Percentiles rank a stretch among this genome's conserved stretches.
Conservation (phyloP, 139 green algal species). For the Tetraselmis chui region DNA sequence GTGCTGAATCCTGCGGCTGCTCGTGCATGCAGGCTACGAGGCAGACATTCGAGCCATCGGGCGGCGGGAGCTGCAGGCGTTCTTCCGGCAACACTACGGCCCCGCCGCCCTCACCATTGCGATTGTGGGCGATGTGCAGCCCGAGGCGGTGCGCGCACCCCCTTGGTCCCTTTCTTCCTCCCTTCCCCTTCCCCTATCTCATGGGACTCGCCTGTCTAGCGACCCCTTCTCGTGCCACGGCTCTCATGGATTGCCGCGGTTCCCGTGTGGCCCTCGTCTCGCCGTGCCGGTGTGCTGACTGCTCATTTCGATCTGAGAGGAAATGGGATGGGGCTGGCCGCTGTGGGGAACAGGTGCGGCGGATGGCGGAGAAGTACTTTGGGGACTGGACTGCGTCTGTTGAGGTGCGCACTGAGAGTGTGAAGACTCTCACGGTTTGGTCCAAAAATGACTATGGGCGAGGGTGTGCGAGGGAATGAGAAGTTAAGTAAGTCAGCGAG, state of each 20-base stretch:
- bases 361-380: slow-evolving; percentile 67
- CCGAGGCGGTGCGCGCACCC: slow-evolving; percentile 10
- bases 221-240: no score
- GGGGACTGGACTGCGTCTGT: slow-evolving; percentile 39
- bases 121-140: slow-evolving; percentile 52
- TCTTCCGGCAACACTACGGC: slow-evolving; percentile 51
- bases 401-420: neutral
- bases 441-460: no score
- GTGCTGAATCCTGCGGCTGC: no score
- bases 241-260: neutral
- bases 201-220: neutral
- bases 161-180: neutral
- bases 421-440: no score
- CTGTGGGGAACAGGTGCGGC: slow-evolving; percentile 25
- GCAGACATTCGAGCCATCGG: slow-evolving; percentile 6
- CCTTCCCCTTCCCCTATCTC: neutral
- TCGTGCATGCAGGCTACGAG: neutral
- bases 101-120: slow-evolving; percentile 51
- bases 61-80: slow-evolving; percentile 16
- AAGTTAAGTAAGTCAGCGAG: no score
- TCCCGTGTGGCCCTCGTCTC: neutral
- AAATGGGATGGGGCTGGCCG: no score
- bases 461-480: no score
- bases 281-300: no score
- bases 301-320: no score